These are phyloP conservation scores for Lichtheimia ornata DNA, from an alignment of 371 early-diverging fungal genomes.

Conservation along the genomic window DNA sequence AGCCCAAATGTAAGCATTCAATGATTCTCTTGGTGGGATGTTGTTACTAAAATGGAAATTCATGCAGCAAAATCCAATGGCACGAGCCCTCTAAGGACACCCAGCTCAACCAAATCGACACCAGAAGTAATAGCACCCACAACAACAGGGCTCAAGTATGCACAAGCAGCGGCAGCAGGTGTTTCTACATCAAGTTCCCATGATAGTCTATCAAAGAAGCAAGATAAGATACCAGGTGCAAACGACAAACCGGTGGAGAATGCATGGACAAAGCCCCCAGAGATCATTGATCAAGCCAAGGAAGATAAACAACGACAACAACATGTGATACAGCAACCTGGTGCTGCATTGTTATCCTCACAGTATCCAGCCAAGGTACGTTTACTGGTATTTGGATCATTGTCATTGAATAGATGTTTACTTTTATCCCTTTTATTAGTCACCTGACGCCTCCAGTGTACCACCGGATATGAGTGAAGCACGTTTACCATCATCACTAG, in stretches of 20 bases:
- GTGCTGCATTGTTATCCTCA: slow-evolving; percentile 21
- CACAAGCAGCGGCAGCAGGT: slow-evolving; percentile 35
- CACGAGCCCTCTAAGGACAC: slow-evolving; percentile 13
- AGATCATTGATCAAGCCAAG: slow-evolving; percentile 27
- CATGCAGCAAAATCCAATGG: neutral
- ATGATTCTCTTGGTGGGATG: no score
- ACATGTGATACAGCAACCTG: slow-evolving; percentile 12
- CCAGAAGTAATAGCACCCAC: neutral
- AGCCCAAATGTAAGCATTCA: neutral
- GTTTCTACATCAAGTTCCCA: slow-evolving; percentile 9
- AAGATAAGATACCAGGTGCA: neutral
- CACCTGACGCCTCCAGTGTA: neutral
- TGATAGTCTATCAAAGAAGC: slow-evolving; percentile 13
- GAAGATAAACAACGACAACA: slow-evolving; percentile 14
- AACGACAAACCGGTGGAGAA: slow-evolving; percentile 9
- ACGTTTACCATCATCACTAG: slow-evolving; percentile 72
- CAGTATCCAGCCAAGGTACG: slow-evolving; percentile 19
- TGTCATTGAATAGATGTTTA: no score
- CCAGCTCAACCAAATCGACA: neutral
- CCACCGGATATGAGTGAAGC: slow-evolving; percentile 45
- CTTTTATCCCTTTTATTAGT: slow-evolving; percentile 1
- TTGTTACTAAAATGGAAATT: no score
- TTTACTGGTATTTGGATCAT: no score
- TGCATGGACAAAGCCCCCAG: slow-evolving; percentile 35
- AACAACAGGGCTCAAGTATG: slow-evolving; percentile 28